Conservation (phyloP, 208 protist species). For the Trypanosomatidae sp. region DNA sequence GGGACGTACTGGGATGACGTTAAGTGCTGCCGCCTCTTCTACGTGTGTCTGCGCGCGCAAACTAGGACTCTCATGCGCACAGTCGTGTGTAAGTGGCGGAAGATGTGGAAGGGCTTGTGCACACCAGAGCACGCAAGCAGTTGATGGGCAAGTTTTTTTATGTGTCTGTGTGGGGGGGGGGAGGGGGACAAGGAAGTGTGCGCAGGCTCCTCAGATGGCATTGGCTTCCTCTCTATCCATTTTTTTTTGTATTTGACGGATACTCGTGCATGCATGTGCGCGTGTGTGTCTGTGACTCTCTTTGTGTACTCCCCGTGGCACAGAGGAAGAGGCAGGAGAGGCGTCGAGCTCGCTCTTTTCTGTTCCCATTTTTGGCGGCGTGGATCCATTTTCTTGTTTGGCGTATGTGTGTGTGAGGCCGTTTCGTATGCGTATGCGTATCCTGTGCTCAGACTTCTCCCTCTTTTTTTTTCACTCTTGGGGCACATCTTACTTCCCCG, state of each 20-base stretch:
- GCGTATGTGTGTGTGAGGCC: neutral
- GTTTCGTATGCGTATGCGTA: neutral
- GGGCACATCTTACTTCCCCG: neutral
- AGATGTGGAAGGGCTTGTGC: conserved; percentile 1
- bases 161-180: neutral
- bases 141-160: neutral
- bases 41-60: neutral
- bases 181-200: conserved; percentile 14
- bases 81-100: neutral
- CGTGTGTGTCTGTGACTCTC: neutral
- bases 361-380: conserved; percentile 15
- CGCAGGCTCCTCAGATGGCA: neutral
- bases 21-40: neutral
- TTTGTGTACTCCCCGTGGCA: neutral
- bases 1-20: neutral
- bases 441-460: neutral
- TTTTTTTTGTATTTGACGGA: conserved; percentile 8
- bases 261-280: neutral
- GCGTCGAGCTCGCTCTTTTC: conserved; percentile 1
- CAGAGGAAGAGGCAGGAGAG: neutral
- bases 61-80: neutral
- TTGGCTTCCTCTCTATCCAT: neutral
- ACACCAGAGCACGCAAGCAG: neutral
- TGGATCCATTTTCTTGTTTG: neutral
- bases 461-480: neutral